phyloP scores from a whole-genome alignment of 495 filamentous ascomycete genomes.

The Penicillium subrubescens region DNA sequence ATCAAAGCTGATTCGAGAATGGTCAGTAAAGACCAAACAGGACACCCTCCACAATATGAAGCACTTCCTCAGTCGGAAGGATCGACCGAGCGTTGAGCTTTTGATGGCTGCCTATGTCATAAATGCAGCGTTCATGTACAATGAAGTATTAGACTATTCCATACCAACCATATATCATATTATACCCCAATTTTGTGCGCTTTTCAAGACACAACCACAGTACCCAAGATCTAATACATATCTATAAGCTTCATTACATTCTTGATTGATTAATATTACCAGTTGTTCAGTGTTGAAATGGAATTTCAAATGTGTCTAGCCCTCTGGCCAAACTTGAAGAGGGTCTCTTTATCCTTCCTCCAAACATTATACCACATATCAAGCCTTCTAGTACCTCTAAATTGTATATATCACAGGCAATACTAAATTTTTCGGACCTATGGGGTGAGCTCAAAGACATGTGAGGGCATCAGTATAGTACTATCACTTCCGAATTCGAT shows the following conservation, averaged over 20 bases:
- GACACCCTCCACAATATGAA: background rate
- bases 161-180: background rate
- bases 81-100: background rate
- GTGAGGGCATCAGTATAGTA: background rate
- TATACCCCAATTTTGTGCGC: no score
- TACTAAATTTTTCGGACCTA: no score
- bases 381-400: background rate
- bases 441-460: background rate
- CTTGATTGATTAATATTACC: no score
- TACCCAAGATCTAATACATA: background rate
- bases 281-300: no score
- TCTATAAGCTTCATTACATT: no score
- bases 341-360: background rate
- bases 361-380: background rate
- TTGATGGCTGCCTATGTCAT: background rate
- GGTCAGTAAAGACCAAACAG: background rate
- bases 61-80: background rate
- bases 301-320: no score
- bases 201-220: background rate
- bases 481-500: background rate
- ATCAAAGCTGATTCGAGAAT: background rate
- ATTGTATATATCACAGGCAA: background rate
- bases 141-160: background rate
- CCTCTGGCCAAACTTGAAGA: background rate
- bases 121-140: background rate